A percentile compares a stretch with the other conserved stretches of the same genome.
These are phyloP conservation scores for Quercus parvula DNA, from an alignment of 306 rosid species.

Conservation along the genomic window DNA sequence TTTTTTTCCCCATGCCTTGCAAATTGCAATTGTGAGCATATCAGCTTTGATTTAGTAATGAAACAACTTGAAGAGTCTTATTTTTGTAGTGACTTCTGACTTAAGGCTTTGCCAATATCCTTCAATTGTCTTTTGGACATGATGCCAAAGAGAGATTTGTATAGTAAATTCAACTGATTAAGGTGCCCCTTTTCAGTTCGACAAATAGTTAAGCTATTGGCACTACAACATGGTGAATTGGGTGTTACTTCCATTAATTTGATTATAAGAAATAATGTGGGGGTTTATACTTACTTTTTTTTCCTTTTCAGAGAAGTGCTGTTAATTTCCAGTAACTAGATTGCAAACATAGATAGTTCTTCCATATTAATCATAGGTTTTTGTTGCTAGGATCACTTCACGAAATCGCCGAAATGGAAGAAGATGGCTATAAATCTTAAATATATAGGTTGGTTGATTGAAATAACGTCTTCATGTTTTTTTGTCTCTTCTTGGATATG, in stretches of 20 bases:
- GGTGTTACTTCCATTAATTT: background rate
- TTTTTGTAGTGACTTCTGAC: background rate
- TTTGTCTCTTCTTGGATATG: background rate
- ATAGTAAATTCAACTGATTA: background rate
- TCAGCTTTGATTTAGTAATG: too few relatives aligned
- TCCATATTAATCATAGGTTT: background rate
- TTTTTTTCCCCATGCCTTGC: background rate
- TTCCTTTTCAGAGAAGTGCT: background rate
- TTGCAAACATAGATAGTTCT: background rate
- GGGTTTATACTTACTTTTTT: background rate
- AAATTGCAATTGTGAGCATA: background rate
- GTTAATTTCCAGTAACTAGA: background rate
- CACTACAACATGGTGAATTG: background rate
- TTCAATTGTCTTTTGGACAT: background rate
- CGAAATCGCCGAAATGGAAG: background rate
- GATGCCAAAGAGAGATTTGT: background rate
- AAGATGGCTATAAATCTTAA: slow-evolving; percentile 48
- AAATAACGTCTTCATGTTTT: background rate
- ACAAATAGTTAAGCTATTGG: background rate
- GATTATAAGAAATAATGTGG: background rate
- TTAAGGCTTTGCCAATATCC: background rate
- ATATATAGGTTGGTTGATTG: slow-evolving; percentile 52
- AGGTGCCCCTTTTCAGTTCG: background rate
- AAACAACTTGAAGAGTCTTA: too few relatives aligned
- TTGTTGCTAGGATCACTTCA: slow-evolving; percentile 55